Conservation (phyloP, 2,329 filamentous ascomycete genomes). For the Aspergillus thermomutatus region DNA sequence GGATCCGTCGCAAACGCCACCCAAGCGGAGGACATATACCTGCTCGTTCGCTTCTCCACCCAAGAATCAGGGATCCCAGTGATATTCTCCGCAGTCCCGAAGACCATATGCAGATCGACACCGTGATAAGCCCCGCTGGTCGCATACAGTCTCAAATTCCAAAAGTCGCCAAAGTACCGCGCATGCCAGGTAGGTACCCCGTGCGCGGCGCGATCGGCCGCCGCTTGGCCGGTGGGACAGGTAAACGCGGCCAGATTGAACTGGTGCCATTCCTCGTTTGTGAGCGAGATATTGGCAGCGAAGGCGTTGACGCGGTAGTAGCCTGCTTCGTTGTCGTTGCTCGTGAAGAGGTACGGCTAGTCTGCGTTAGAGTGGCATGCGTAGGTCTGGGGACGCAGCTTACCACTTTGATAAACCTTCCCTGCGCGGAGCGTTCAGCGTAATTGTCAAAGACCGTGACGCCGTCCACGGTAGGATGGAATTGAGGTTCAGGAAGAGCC, state of each 20-base stretch:
- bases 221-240: conserved; percentile 44
- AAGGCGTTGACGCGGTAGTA: conserved; percentile 48
- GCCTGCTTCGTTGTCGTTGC: conserved; percentile 47
- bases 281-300: conserved; percentile 38
- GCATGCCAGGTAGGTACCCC: conserved; percentile 44
- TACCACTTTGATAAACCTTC: conserved; percentile 38
- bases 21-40: conserved; percentile 43
- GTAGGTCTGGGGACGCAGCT: neutral
- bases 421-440: conserved; percentile 26
- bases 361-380: neutral
- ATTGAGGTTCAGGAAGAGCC: conserved; percentile 26
- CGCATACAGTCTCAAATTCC: conserved; percentile 46
- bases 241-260: conserved; percentile 48
- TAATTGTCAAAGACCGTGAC: conserved; percentile 45
- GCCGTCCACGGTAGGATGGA: conserved; percentile 44
- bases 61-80: conserved; percentile 34
- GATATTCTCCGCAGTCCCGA: conserved; percentile 40
- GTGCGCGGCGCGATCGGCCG: conserved; percentile 30
- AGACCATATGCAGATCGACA: conserved; percentile 48
- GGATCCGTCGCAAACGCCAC: conserved; percentile 41
- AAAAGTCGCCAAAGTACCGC: conserved; percentile 50
- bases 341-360: conserved; percentile 43
- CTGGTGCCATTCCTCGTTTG: conserved; percentile 32
- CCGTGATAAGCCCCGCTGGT: conserved; percentile 51
- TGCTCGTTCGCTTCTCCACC: conserved; percentile 31